phyloP scores from a whole-genome alignment of 2,329 filamentous ascomycete genomes.

The Laburnicola sp. region DNA sequence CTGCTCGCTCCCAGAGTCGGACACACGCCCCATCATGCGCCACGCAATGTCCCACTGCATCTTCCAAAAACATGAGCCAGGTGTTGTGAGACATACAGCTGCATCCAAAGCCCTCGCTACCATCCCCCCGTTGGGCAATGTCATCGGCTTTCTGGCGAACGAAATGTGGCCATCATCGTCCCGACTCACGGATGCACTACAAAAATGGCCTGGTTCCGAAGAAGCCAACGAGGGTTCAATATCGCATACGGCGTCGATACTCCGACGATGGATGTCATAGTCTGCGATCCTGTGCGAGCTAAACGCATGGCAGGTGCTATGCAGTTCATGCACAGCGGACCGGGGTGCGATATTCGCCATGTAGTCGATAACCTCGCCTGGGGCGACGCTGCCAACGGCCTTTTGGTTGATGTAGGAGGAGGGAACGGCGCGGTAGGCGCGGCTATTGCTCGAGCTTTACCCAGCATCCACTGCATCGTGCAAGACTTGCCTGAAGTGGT shows the following conservation, averaged over 20 bases:
- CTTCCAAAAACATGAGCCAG: background rate
- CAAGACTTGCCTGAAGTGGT: constrained; percentile 15
- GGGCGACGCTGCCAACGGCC: background rate
- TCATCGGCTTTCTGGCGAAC: background rate
- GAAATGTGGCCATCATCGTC: background rate
- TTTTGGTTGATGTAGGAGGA: constrained; percentile 13
- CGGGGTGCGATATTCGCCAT: background rate
- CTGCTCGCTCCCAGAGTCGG: background rate
- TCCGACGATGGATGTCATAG: background rate
- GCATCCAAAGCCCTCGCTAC: background rate
- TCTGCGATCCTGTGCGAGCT: background rate
- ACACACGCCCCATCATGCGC: background rate
- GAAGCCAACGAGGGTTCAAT: background rate
- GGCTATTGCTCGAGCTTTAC: constrained; percentile 5
- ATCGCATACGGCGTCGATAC: background rate
- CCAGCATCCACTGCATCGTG: constrained; percentile 13
- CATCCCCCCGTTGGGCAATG: background rate
- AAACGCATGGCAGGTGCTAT: background rate
- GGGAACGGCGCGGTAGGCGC: constrained; percentile 7
- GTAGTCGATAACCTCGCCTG: constrained; percentile 5
- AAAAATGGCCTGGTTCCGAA: constrained; percentile 3
- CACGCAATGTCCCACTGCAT: background rate
- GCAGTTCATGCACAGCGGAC: background rate
- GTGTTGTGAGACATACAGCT: constrained; percentile 1
- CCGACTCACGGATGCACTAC: background rate